Evolutionary conservation across 345 rosid genomes (phyloP), one percentile per base, ranked within the genome.

Genomic region (Brassica rapa): DNA sequence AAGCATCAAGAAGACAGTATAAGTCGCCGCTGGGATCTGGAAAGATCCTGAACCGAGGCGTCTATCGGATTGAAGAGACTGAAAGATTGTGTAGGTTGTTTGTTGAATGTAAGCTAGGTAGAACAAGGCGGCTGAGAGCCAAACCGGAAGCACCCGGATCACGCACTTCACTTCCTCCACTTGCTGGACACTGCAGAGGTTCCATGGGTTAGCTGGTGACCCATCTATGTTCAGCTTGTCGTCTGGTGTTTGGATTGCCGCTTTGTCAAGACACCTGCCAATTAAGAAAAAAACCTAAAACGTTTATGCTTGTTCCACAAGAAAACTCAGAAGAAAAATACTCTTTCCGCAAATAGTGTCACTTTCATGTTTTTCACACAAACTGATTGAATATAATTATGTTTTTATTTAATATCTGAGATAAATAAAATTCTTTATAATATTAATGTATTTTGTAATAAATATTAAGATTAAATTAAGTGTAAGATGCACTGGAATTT

Each of bases 141-240:
- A 88, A 68, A 90, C 82, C 15, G 93, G 93, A 32, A 90, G 75
- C 60, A 88, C 84, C 16, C 90, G 78, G 55, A 84, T 9, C 70
- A 85, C 59, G 30, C 91, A 90, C 80, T 90, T 90, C 75, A 78
- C 85, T 84, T 90, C 91, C 66, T 90, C 92, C 21, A 87, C 88
- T 83, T 90, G 92, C 33, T 90, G 92, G 71, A 86, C 33, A 83
- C 93, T 86, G 41, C 92, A 90, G 0, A 90, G 88, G 21, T 62
- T 85, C 93, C 91, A 90, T n/a, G 91, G 89, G 43, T 87, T 61
- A 0, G 43, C 41, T 1, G 91, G 75, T 1, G 90, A 84, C 0
- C 91, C 93, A 7, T 90, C 87, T 4, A 29, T n/a, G 25, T 86
- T 81, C 72, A 88, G 46, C 67, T 80, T 53, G 70, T 86, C 90